A percentile compares a stretch with the other conserved stretches of the same genome.
phyloP scores from a whole-genome alignment of 352 stramenopile species.

The Hyaloperonospora arabidopsidis region DNA sequence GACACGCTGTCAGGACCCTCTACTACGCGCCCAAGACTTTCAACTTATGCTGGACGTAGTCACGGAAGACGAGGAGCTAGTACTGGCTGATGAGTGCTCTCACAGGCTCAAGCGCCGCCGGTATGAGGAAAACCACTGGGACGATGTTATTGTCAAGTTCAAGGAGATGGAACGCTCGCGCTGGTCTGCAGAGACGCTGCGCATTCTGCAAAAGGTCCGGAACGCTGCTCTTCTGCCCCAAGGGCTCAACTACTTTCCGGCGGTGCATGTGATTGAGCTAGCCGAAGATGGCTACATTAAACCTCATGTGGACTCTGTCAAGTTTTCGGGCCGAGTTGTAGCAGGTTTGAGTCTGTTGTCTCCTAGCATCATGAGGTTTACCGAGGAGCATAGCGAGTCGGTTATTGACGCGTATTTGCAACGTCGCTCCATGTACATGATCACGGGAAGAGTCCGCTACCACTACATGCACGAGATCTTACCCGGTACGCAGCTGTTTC shows the following conservation, averaged over 20 bases:
- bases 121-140: constrained; percentile 79
- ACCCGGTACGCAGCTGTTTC: constrained; percentile 51
- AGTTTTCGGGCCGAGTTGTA: constrained; percentile 78
- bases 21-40: constrained; percentile 54
- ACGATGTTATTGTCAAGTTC: constrained; percentile 83
- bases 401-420: constrained; percentile 58
- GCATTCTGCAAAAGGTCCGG: constrained; percentile 64
- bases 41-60: constrained; percentile 62
- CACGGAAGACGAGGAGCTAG: constrained; percentile 59
- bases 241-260: constrained; percentile 58
- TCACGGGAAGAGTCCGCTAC: constrained; percentile 77
- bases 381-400: constrained; percentile 68
- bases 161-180: constrained; percentile 84
- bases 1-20: constrained; percentile 43
- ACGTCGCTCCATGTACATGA: constrained; percentile 81
- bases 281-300: constrained; percentile 79
- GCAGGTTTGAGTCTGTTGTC: constrained; percentile 71
- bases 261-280: constrained; percentile 79
- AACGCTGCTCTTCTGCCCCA: constrained; percentile 47
- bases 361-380: constrained; percentile 78
- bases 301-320: constrained; percentile 81
- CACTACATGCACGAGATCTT: constrained; percentile 85
- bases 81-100: constrained; percentile 66
- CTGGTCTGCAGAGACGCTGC: constrained; percentile 61
- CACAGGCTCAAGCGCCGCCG: constrained; percentile 56